Conservation (phyloP, 2,329 filamentous ascomycete species). For the Paracamarosporium sp. region DNA sequence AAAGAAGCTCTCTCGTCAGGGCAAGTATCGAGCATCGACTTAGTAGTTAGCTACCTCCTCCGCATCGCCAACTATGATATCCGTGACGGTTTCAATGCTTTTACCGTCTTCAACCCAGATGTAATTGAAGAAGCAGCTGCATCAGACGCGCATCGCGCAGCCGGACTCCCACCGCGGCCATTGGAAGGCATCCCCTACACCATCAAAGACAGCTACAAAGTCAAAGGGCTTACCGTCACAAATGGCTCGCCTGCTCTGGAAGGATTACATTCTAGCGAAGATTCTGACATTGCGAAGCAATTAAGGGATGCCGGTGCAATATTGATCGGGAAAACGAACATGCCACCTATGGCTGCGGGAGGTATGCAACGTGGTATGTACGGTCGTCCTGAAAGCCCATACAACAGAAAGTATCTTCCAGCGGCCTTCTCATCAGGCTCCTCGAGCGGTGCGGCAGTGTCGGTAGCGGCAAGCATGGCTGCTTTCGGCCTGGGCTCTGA, state of each 20-base stretch:
- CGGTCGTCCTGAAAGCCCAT: conserved; percentile 63
- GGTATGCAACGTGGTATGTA: conserved; percentile 65
- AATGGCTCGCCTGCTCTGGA: conserved; percentile 63
- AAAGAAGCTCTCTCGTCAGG: conserved; percentile 51
- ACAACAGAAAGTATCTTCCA: conserved; percentile 60
- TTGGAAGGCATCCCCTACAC: conserved; percentile 66
- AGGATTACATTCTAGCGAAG: conserved; percentile 57
- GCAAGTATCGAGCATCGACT: conserved; percentile 52
- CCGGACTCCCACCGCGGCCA: conserved; percentile 43
- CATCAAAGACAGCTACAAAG: conserved; percentile 65
- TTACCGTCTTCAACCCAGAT: conserved; percentile 56
- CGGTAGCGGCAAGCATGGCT: conserved; percentile 59
- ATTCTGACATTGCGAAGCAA: conserved; percentile 58
- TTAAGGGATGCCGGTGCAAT: conserved; percentile 59
- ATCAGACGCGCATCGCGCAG: conserved; percentile 54
- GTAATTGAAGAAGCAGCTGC: conserved; percentile 56
- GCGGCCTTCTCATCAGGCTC: conserved; percentile 65
- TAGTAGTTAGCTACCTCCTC: conserved; percentile 55
- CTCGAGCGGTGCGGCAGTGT: conserved; percentile 62
- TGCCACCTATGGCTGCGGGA: conserved; percentile 66
- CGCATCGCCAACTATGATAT: conserved; percentile 58
- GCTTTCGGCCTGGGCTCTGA: conserved; percentile 63
- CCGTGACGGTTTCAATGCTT: conserved; percentile 53
- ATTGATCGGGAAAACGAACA: conserved; percentile 64
- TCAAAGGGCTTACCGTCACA: conserved; percentile 60